phyloP scores from a whole-genome alignment of 176 grass and related monocot genomes.

The maize (Zea mays) region Zm-B73-REFERENCE-NAM-5.0 NC_050102.1:101689501-101690000 shows the following conservation, averaged over 20 bases:
- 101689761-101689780: slow-evolving; percentile 22
- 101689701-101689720: slow-evolving; percentile 5
- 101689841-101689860: slow-evolving; percentile 61
- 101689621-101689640: slow-evolving; percentile 73
- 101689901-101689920: not conserved
- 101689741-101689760: not conserved
- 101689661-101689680: slow-evolving; percentile 61
- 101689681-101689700: slow-evolving; percentile 18
- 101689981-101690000: slow-evolving; percentile 47
- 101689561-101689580: slow-evolving; percentile 94
- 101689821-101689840: slow-evolving; percentile 63
- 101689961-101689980: slow-evolving; percentile 54
- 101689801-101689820: slow-evolving; percentile 69
- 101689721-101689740: slow-evolving; percentile 21
- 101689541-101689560: slow-evolving; percentile 38
- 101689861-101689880: slow-evolving; percentile 70
- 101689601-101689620: slow-evolving; percentile 82
- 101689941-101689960: slow-evolving; percentile 12
- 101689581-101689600: slow-evolving; percentile 77
- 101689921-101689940: not conserved
- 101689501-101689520: not conserved
- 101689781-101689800: slow-evolving; percentile 63
- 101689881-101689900: not conserved
- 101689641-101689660: slow-evolving; percentile 59
- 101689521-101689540: slow-evolving; percentile 20